A percentile compares a stretch with the other conserved stretches of the same genome.
These are phyloP conservation scores for Lasiosphaeria hispida DNA, from an alignment of 495 filamentous ascomycete species.

Conservation along the genomic window DNA sequence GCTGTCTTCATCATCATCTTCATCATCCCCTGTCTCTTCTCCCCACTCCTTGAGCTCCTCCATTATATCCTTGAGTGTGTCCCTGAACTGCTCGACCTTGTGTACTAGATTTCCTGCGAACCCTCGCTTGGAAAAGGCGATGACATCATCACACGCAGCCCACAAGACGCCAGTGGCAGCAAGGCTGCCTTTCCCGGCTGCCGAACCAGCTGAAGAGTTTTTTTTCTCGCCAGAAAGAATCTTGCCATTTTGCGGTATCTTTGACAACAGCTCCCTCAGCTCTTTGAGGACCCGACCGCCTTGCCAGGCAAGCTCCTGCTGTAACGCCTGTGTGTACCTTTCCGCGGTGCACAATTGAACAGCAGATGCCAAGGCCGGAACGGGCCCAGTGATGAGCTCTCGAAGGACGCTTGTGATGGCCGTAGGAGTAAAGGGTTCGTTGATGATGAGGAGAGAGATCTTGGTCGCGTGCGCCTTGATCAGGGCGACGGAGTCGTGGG, in stretches of 20 bases:
- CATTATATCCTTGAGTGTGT: constrained; percentile 74
- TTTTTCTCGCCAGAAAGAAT: constrained; percentile 41
- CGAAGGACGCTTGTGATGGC: constrained; percentile 66
- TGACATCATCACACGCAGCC: constrained; percentile 70
- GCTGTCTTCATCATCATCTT: constrained; percentile 43
- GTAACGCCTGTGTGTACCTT: constrained; percentile 57
- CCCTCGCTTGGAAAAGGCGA: constrained; percentile 60
- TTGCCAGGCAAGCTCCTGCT: constrained; percentile 52
- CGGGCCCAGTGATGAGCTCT: constrained; percentile 60
- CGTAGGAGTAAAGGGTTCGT: constrained; percentile 75
- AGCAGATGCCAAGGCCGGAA: constrained; percentile 69
- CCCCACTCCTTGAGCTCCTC: constrained; percentile 84
- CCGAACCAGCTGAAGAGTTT: constrained; percentile 36
- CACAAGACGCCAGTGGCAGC: constrained; percentile 60
- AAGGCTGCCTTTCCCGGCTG: constrained; percentile 52
- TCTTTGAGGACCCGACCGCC: constrained; percentile 47
- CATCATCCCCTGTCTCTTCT: constrained; percentile 56
- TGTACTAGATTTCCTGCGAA: constrained; percentile 59
- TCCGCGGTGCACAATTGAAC: constrained; percentile 59
- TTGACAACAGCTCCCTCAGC: constrained; percentile 39
- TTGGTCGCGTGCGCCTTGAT: constrained; percentile 83
- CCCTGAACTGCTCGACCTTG: constrained; percentile 64
- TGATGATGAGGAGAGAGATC: constrained; percentile 79
- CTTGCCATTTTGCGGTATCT: constrained; percentile 48
- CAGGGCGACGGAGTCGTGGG: constrained; percentile 61